Evolutionary conservation across 805 yeast genomes (phyloP).

Genomic region (Kluyveromyces siamensis): DNA sequence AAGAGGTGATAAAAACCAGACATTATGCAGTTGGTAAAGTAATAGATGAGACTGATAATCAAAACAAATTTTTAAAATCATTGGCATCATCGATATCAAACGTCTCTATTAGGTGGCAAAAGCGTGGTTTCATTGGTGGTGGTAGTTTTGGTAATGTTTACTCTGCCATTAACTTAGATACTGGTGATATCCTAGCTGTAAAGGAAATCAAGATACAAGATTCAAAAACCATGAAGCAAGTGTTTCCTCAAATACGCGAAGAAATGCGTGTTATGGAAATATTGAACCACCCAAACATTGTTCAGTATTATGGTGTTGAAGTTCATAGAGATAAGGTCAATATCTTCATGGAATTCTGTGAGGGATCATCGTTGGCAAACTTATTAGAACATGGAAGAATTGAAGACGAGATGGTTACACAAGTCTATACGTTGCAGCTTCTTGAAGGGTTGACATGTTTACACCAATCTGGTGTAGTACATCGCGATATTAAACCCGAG

Average conservation of each 20-base stretch:
- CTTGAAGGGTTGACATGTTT: conserved; percentile 91
- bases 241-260: conserved; percentile 84
- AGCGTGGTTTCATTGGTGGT: conserved; percentile 86
- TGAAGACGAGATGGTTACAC: conserved; percentile 89
- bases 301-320: conserved; percentile 93
- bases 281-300: conserved; percentile 92
- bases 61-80: conserved; percentile 76
- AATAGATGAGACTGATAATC: conserved; percentile 77
- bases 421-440: conserved; percentile 84
- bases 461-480: conserved; percentile 93
- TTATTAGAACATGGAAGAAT: conserved; percentile 85
- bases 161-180: conserved; percentile 85
- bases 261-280: conserved; percentile 95
- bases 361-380: conserved; percentile 86
- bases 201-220: conserved; percentile 91
- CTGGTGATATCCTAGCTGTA: conserved; percentile 95
- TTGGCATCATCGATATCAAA: conserved; percentile 84
- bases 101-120: conserved; percentile 94
- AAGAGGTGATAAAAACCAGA: conserved; percentile 32
- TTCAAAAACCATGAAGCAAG: conserved; percentile 69
- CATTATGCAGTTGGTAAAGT: conserved; percentile 68
- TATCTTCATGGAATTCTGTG: conserved; percentile 95
- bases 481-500: conserved; percentile 94
- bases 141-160: conserved; percentile 94
- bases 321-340: conserved; percentile 93